Evolutionary conservation across 1,139 yeast genomes (phyloP).

Genomic region (Hemisphaericaspora subhashii): DNA sequence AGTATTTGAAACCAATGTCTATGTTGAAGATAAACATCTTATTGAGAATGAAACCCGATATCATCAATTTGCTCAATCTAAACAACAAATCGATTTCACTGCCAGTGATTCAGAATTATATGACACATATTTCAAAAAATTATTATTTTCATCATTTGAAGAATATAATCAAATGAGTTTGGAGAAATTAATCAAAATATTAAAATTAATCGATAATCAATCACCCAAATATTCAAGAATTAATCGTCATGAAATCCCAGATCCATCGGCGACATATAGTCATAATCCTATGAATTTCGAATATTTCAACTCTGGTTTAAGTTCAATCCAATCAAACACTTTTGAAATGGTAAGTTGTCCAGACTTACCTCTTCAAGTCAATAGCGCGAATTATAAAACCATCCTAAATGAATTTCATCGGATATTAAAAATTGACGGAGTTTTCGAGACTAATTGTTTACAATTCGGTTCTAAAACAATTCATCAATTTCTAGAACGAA

Average conservation of each 20-base stretch:
- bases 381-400: constrained; percentile 25
- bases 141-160: constrained; percentile 28
- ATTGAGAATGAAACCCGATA: constrained; percentile 19
- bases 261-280: constrained; percentile 19
- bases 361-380: constrained; percentile 36
- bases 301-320: constrained; percentile 30
- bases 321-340: constrained; percentile 28
- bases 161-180: constrained; percentile 25
- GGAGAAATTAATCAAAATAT: constrained; percentile 31
- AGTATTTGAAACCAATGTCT: constrained; percentile 34
- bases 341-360: constrained; percentile 40
- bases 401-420: constrained; percentile 36
- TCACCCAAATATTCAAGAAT: constrained; percentile 18
- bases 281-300: constrained; percentile 41
- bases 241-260: constrained; percentile 17
- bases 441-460: constrained; percentile 33
- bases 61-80: constrained; percentile 14
- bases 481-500: constrained; percentile 16
- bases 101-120: constrained; percentile 27
- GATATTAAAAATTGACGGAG: constrained; percentile 38
- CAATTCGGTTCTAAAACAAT: constrained; percentile 19
- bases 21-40: constrained; percentile 26
- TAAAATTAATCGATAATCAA: constrained; percentile 24
- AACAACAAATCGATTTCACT: constrained; percentile 21
- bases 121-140: constrained; percentile 24